Evolutionary conservation across 495 filamentous ascomycete genomes (phyloP), one percentile per base, ranked within the genome.

Genomic region (Penicillium verhagenii): DNA sequence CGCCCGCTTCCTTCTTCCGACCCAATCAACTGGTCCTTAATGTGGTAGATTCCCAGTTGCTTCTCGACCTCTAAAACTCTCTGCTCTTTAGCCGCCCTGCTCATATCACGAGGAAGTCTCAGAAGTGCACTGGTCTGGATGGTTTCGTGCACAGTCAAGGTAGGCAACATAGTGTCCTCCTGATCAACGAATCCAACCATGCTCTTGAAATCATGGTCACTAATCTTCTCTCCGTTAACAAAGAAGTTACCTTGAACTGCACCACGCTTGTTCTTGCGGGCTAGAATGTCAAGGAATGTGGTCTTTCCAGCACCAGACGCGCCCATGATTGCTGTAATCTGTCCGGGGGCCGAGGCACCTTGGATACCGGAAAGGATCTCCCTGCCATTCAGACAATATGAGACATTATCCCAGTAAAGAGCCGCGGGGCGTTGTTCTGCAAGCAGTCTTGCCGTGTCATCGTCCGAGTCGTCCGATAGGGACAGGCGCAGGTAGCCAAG

Each of bases 171-270:
- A 6, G 93, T 96, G 63, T 97, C 94, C 60, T 97, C 94, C 70
- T 98, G 94, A 59, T 98, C 95, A 28, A 98, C 94, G 61, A 98
- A 98, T 40, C 94, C 94, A 45, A 96, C 86, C 61, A 96, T 92
- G 57, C 80, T 90, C 67, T 88, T 89, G 70, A 91, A 98, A 26
- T 97, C 91, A 42, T 83, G 68, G 69, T 98, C 91, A 45, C 73
- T 79, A 35, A 97, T 82, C 69, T 89, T 91, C 66, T 97, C 90
- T 29, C 94, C 94, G 63, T 98, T 97, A 47, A 98, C 86, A 62
- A 87, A 96, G 63, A 97, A 96, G 48, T 96, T 80, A 18, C 94
- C 94, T 4, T 80, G 74, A 2, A 89, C 85, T 5, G 76, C 63
- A 28, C 94, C 94, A 20, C 90, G 84, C 73, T 99, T 99, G 71